phyloP scores from a whole-genome alignment of 345 rosid genomes.

The Litchi chinensis region DNA sequence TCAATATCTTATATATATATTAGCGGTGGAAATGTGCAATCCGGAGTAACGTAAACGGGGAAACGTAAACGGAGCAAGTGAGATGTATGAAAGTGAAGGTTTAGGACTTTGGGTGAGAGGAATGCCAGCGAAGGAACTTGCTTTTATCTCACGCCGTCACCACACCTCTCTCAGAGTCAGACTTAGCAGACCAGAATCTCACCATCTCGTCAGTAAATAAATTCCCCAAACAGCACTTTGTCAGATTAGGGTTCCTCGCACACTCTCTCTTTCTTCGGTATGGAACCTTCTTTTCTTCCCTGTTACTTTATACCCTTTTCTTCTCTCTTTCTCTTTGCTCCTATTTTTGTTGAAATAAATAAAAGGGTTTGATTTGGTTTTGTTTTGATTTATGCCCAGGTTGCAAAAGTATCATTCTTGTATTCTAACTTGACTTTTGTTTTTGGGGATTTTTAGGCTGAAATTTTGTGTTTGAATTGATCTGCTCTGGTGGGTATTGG shows the following conservation, averaged over 20 bases:
- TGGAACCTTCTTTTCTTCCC: slow-evolving; percentile 35
- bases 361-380: neutral
- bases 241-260: slow-evolving; percentile 33
- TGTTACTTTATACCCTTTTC: slow-evolving; percentile 13
- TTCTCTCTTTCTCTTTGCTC: neutral
- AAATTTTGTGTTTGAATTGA: slow-evolving; percentile 32
- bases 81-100: no score
- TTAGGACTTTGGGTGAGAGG: no score
- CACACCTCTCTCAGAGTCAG: no score
- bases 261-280: slow-evolving; percentile 8
- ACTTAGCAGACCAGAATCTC: no score
- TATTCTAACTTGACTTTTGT: neutral
- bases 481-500: slow-evolving; percentile 31
- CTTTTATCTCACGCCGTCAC: no score
- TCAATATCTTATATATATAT: no score
- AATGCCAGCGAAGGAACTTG: no score
- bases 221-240: neutral
- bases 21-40: no score
- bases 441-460: slow-evolving; percentile 6
- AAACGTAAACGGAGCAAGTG: no score
- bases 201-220: no score
- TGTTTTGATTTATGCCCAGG: neutral
- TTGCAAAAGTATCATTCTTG: neutral
- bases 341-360: neutral
- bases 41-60: no score